Evolutionary conservation across 192 early-diverging fungal species (phyloP), one percentile per base, ranked within the genome.

Genomic region (Glomus cerebriforme): DNA sequence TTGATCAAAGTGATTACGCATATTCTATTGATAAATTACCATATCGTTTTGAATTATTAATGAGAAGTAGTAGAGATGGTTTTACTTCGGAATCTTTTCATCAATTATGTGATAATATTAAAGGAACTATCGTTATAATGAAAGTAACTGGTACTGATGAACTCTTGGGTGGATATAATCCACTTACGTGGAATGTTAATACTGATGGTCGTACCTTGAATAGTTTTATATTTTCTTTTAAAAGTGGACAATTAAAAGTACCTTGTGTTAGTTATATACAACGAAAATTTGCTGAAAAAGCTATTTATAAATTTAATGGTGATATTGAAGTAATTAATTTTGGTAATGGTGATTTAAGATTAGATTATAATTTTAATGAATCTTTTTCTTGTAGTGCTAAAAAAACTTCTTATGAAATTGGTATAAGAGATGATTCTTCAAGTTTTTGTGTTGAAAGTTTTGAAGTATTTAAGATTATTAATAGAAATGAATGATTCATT

Each of bases 161-260:
- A 67, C 17, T 67, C 13, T 34, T 67, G 13, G 65, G 65, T 67
- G 65, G 65, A 15, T 67, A 67, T 35, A 67, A 67, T 67, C 65
- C 65, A 67, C 65, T 67, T 29, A 31, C 27, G 7, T 67, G 65
- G 65, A 67, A 35, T 67, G 3, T 19, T 19, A 29, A 15, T 19
- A 19, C 65, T 19, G 9, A 35, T 67, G 65, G 65, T 15, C 9
- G 29, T 34, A 67, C 65, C 9, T 22, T 34, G 34, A n/a, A 29
- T 22, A 67, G 65, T 67, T 67, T 67, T 67, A 67, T 67, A 19
- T 67, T 67, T 35, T 67, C 65, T 7, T 67, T 67, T 54, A 54
- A 54, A 54, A 54, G 3, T 54, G 49, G 49, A 54, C 3, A 54
- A 22, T 19, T 4, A 19, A 3, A 22, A 6, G 5, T 19, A 13